These are phyloP conservation scores for Vigna angularis DNA, from an alignment of 306 rosid species.

Conservation along the genomic window DNA sequence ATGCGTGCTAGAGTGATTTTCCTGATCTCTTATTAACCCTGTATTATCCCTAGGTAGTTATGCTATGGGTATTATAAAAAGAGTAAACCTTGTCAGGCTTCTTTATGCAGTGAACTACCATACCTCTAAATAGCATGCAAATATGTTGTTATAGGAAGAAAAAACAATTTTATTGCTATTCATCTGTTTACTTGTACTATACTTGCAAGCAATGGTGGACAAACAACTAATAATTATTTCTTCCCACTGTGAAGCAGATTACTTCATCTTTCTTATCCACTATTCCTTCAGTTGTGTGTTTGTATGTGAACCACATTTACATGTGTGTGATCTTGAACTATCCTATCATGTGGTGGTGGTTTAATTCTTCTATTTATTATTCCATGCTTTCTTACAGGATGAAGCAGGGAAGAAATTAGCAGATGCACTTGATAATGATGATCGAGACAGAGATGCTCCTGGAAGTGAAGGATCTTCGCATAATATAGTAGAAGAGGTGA, in stretches of 20 bases:
- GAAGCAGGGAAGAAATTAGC: constrained; percentile 44
- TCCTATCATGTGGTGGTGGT: constrained; percentile 29
- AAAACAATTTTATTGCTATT: constrained; percentile 19
- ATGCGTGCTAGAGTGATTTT: constrained; percentile 23
- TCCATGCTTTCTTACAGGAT: constrained; percentile 60
- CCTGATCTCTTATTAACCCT: constrained; percentile 27
- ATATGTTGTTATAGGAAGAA: constrained; percentile 10
- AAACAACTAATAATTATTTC: constrained; percentile 2
- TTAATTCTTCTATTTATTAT: constrained; percentile 46
- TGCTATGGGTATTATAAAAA: background rate
- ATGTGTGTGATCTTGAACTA: constrained; percentile 25
- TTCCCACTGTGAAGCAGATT: constrained; percentile 28
- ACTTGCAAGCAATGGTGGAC: constrained; percentile 30
- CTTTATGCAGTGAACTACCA: constrained; percentile 26
- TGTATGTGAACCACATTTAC: background rate
- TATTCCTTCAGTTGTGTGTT: constrained; percentile 29
- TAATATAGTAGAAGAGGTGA: constrained; percentile 66
- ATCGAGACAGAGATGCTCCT: constrained; percentile 42
- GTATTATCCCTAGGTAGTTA: constrained; percentile 20
- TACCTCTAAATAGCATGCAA: constrained; percentile 18
- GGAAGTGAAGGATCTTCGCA: constrained; percentile 47
- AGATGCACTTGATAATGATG: constrained; percentile 52
- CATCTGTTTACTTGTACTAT: constrained; percentile 11
- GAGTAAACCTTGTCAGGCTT: constrained; percentile 15
- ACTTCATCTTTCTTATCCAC: constrained; percentile 31